Evolutionary conservation across 495 filamentous ascomycete species (phyloP).

Genomic region (Penicillium canescens): DNA sequence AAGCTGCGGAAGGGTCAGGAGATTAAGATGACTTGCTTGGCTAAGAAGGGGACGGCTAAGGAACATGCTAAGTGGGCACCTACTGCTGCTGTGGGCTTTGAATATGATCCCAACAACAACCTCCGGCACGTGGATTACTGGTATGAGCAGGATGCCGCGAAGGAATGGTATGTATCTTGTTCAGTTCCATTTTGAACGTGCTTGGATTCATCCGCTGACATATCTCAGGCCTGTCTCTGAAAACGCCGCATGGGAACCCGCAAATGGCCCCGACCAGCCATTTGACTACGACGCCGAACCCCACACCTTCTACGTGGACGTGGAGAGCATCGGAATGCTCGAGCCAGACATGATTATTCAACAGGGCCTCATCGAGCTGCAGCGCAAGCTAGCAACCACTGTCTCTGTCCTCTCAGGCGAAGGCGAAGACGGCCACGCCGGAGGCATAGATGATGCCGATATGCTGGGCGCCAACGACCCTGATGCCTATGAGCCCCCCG

Average conservation of each 20-base stretch:
- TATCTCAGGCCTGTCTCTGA: constrained; percentile 74
- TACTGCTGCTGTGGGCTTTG: constrained; percentile 87
- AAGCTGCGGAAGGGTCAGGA: constrained; percentile 89
- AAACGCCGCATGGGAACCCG: constrained; percentile 80
- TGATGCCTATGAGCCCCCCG: constrained; percentile 57
- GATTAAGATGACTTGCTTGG: constrained; percentile 83
- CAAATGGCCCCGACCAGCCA: constrained; percentile 74
- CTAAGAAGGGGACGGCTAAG: constrained; percentile 98
- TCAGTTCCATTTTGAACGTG: background rate
- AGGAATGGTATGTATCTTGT: constrained; percentile 77
- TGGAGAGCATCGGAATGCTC: constrained; percentile 85
- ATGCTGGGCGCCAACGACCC: constrained; percentile 65
- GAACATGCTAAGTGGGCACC: constrained; percentile 98
- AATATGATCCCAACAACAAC: constrained; percentile 97
- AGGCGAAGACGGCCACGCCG: constrained; percentile 43
- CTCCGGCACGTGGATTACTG: constrained; percentile 85
- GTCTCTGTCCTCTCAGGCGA: constrained; percentile 68
- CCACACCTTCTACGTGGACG: constrained; percentile 83
- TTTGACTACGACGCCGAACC: constrained; percentile 92
- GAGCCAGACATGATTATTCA: constrained; percentile 85
- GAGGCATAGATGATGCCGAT: constrained; percentile 47
- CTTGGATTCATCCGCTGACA: background rate
- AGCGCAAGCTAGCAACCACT: constrained; percentile 84
- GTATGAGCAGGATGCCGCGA: constrained; percentile 82
- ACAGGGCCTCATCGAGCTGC: constrained; percentile 84